Percentiles rank a stretch among this genome's conserved stretches.
These are phyloP conservation scores for Digitaria exilis DNA, from an alignment of 202 grass and related monocot genomes.

Conservation along the genomic window DNA sequence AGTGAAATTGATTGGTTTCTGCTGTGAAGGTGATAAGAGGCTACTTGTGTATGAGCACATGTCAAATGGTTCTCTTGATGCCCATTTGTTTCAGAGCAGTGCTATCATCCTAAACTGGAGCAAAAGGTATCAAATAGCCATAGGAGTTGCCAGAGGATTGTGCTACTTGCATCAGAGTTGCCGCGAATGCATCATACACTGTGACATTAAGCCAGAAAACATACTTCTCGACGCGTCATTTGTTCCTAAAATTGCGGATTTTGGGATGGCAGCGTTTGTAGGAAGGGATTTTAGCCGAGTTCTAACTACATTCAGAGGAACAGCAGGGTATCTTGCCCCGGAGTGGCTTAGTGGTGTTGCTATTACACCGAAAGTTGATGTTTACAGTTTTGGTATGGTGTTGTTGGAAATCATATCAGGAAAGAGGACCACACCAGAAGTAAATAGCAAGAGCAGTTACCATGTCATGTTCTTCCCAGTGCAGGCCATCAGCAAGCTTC, in stretches of 20 bases:
- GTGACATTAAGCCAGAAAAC: conserved; percentile 54
- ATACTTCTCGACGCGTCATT: conserved; percentile 24
- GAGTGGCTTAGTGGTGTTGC: conserved; percentile 11
- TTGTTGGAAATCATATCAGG: not conserved
- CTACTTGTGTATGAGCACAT: conserved; percentile 17
- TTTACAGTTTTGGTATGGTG: conserved; percentile 20
- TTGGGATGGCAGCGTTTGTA: conserved; percentile 55
- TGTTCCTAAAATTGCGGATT: conserved; percentile 49
- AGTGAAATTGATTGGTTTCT: conserved; percentile 28
- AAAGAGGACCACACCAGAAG: not conserved
- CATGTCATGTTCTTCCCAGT: not conserved
- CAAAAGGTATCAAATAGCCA: conserved; percentile 31
- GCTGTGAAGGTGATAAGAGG: not conserved
- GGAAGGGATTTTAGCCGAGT: conserved; percentile 67
- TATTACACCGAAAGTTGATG: not conserved
- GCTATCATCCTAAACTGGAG: conserved; percentile 26
- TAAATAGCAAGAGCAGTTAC: not conserved
- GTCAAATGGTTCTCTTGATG: conserved; percentile 15
- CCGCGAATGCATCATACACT: conserved; percentile 48
- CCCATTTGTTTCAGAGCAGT: not conserved
- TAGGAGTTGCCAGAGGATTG: conserved; percentile 40
- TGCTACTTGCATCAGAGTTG: conserved; percentile 42
- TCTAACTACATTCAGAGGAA: conserved; percentile 40
- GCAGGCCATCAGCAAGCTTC: not conserved
- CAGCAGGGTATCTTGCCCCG: not conserved